Evolutionary conservation across 495 filamentous ascomycete genomes (phyloP).

Genomic region (Neurospora tetraspora): DNA sequence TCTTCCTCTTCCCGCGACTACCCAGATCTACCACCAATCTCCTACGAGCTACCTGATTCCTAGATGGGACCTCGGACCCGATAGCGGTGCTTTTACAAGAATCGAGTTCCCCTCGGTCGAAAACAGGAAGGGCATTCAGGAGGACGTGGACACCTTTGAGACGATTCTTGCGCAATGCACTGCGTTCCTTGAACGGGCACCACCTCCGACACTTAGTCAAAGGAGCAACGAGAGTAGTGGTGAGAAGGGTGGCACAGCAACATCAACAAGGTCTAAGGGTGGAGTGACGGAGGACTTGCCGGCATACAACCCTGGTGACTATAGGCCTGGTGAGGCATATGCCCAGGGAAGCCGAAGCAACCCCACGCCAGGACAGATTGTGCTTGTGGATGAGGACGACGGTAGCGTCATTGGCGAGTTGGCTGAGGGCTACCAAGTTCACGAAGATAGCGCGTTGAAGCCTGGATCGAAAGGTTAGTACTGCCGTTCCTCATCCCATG

Average conservation of each 20-base stretch:
- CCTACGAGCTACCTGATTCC: slow-evolving; percentile 85
- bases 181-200: slow-evolving; percentile 74
- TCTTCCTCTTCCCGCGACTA: slow-evolving; percentile 79
- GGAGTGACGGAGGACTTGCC: slow-evolving; percentile 35
- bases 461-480: slow-evolving; percentile 77
- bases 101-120: slow-evolving; percentile 78
- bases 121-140: slow-evolving; percentile 60
- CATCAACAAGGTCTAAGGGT: slow-evolving; percentile 27
- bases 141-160: slow-evolving; percentile 93
- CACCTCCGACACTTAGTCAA: slow-evolving; percentile 36
- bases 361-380: slow-evolving; percentile 59
- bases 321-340: slow-evolving; percentile 70
- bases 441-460: slow-evolving; percentile 62
- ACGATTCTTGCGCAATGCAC: slow-evolving; percentile 94
- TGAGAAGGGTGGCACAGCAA: slow-evolving; percentile 43
- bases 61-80: slow-evolving; percentile 81
- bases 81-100: slow-evolving; percentile 78
- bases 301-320: slow-evolving; percentile 73
- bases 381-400: slow-evolving; percentile 92
- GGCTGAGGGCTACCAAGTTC: slow-evolving; percentile 66
- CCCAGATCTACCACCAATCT: slow-evolving; percentile 90
- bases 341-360: slow-evolving; percentile 41
- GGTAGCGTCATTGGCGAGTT: slow-evolving; percentile 91
- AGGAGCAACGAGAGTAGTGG: neutral
- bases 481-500: neutral